phyloP scores from a whole-genome alignment of 371 early-diverging fungal species.

The Rhizopus microsporus region DNA sequence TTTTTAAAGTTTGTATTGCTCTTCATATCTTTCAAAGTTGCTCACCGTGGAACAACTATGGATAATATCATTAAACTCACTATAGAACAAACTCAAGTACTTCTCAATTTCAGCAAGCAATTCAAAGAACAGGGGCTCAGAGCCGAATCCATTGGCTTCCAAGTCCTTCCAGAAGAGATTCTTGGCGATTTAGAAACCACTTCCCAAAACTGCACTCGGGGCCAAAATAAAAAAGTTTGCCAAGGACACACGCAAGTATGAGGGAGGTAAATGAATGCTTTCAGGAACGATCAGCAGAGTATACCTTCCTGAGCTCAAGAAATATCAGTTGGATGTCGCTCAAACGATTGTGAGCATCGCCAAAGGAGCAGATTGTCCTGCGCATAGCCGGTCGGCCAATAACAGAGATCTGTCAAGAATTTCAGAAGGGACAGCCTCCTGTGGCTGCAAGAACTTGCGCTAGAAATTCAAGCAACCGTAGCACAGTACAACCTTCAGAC shows the following conservation, averaged over 20 bases:
- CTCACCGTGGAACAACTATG: not conserved
- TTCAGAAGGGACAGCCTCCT: not conserved
- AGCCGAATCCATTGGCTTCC: not conserved
- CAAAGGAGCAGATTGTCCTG: not conserved
- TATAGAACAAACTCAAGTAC: no score
- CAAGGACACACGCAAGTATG: not conserved
- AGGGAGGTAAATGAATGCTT: conserved; percentile 3
- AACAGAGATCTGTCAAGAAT: not conserved
- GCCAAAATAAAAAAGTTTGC: not conserved
- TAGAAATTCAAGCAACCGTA: no score
- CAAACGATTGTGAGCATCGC: not conserved
- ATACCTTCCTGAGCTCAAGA: conserved; percentile 7
- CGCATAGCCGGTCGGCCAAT: not conserved
- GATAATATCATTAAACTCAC: not conserved
- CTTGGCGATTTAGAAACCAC: not conserved
- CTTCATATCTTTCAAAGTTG: conserved; percentile 1
- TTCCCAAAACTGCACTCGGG: not conserved
- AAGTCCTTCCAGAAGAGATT: not conserved
- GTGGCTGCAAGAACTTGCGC: no score
- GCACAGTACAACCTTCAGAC: conserved; percentile 2
- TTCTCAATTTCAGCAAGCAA: not conserved
- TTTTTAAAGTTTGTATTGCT: not conserved
- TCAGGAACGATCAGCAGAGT: conserved; percentile 3
- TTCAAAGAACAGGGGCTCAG: not conserved
- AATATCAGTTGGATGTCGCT: conserved; percentile 1